Evolutionary conservation across 768 basidiomycete species (phyloP).

Genomic region (Kwoniella shandongensis): DNA sequence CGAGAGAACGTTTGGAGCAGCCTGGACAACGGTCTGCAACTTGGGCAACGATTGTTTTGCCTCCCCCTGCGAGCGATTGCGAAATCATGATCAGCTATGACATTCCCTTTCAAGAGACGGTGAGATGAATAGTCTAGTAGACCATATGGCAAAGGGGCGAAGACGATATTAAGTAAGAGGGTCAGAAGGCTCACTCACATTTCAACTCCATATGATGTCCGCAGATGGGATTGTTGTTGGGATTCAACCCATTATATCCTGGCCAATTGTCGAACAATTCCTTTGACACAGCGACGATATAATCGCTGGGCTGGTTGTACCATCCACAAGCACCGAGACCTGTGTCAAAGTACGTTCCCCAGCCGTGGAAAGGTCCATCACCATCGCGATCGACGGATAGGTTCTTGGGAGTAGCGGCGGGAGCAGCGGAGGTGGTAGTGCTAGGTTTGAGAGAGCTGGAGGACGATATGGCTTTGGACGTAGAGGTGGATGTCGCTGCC

Average conservation of each 20-base stretch:
- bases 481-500: background rate
- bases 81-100: background rate
- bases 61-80: conserved; percentile 24
- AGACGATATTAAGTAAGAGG: background rate
- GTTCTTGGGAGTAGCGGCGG: conserved; percentile 1
- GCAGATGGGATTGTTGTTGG: conserved; percentile 45
- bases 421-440: conserved; percentile 10
- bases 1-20: conserved; percentile 41
- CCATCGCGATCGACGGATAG: conserved; percentile 30
- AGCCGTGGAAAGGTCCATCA: conserved; percentile 44
- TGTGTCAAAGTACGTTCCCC: conserved; percentile 43
- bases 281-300: conserved; percentile 38
- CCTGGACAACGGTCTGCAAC: conserved; percentile 43
- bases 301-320: conserved; percentile 27
- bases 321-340: conserved; percentile 41
- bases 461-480: background rate
- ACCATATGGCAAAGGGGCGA: too few species aligned
- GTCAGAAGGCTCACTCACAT: conserved; percentile 24
- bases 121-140: background rate
- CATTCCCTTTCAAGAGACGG: background rate
- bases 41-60: conserved; percentile 30
- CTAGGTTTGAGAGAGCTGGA: conserved; percentile 8
- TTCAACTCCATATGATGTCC: conserved; percentile 36
- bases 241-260: conserved; percentile 40
- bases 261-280: conserved; percentile 44